Conservation (phyloP, 352 stramenopile genomes). For the Phytophthora citrophthora region DNA sequence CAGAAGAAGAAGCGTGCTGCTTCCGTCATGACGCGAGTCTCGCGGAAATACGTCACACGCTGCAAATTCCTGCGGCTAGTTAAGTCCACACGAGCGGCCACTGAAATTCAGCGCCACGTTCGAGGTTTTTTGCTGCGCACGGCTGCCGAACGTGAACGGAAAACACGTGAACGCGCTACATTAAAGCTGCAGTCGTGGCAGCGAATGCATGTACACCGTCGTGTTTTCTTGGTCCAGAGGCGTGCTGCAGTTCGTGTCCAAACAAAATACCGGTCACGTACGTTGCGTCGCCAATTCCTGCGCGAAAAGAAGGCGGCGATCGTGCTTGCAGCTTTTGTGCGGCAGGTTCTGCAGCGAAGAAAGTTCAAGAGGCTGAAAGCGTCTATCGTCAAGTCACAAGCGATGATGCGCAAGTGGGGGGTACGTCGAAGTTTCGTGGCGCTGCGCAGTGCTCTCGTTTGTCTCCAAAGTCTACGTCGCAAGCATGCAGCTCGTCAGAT, state of each 20-base stretch:
- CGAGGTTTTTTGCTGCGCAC: slow-evolving; percentile 70
- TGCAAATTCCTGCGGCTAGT: slow-evolving; percentile 44
- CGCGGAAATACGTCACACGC: slow-evolving; percentile 53
- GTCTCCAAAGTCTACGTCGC: slow-evolving; percentile 56
- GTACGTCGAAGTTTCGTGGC: slow-evolving; percentile 36
- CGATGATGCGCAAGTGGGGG: slow-evolving; percentile 58
- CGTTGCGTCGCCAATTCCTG: slow-evolving; percentile 53
- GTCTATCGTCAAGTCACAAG: slow-evolving; percentile 69
- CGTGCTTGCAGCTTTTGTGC: slow-evolving; percentile 69
- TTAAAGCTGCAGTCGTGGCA: slow-evolving; percentile 65
- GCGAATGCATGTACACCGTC: slow-evolving; percentile 49
- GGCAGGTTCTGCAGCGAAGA: slow-evolving; percentile 66
- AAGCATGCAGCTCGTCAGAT: slow-evolving; percentile 35
- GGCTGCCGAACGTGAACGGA: slow-evolving; percentile 63
- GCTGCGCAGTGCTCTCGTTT: slow-evolving; percentile 36
- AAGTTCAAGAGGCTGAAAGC: slow-evolving; percentile 73
- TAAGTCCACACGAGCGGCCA: slow-evolving; percentile 41
- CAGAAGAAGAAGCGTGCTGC: slow-evolving; percentile 40
- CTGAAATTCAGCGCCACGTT: slow-evolving; percentile 50
- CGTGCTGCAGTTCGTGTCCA: slow-evolving; percentile 50
- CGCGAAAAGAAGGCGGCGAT: slow-evolving; percentile 58
- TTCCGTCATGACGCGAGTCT: slow-evolving; percentile 39
- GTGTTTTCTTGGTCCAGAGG: slow-evolving; percentile 36
- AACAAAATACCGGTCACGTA: slow-evolving; percentile 50
- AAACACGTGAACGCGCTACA: slow-evolving; percentile 44